Base-by-base conservation (phyloP, 805 yeast genomes). In the Hanseniaspora guilliermondii region DNA sequence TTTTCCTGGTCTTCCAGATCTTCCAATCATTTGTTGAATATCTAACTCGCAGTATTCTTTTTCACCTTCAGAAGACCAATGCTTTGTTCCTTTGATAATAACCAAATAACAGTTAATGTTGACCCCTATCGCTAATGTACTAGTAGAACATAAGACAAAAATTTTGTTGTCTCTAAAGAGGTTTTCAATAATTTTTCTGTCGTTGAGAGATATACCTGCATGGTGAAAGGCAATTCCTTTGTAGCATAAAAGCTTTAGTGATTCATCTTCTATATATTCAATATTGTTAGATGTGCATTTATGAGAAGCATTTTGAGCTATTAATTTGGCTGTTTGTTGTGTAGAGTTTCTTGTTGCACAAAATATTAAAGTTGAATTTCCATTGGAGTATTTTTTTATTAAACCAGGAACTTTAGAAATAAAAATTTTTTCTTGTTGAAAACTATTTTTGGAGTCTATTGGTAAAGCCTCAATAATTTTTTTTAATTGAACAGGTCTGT, bases 1-100 rank as follows among this genome's bases (percentile, higher is more conserved):
- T 61, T 71, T 77, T 33, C 76, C 79, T 0, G 83, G 82, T 48
- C 83, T 70, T 3, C 85, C 84, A 3, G 84, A 83, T 59, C 84
- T 69, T 3, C 83, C 84, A 63, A 80, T 73, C 85, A 80, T 80
- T 58, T 80, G 84, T 41, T 77, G 62, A 32, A 79, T 65, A 56
- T 79, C 83, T 24, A 78, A 64, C 46, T 76, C 78, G 2, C 79
- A 70, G 61, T 79, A 79, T 56, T 80, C 84, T 36, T 66, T 67
- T 57, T 74, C 70, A 53, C 70, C 74, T 22, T 75, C 74, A 21
- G 73, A 74, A 19, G 63, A 65, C 77, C 83, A 84, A 50, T 76
- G 73, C 60, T 76, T 79, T 0, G 85, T 80, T 0, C 84, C 83
- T 57, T 79, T 80, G n/a, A 80, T 70, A 2, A 80, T 65, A 0